Base-by-base conservation (phyloP, 2,329 filamentous ascomycete genomes). In the Talaromyces sp. region DNA sequence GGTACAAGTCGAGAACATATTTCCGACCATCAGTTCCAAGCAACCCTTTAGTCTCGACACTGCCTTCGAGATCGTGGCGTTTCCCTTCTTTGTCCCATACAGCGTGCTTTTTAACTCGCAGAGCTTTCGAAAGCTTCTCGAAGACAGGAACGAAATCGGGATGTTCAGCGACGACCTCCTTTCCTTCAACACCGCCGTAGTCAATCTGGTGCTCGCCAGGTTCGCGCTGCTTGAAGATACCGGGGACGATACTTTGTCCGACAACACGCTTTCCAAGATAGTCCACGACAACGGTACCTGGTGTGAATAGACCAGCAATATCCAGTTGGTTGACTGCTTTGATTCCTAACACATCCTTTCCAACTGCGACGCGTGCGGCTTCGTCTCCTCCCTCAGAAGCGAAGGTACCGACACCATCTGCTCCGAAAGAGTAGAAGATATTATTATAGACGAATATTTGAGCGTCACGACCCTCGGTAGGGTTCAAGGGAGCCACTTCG, bases 401-500 rank as follows among this genome's bases (percentile, higher is more conserved):
- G 78, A 99, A 99, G 16, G 95, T 99, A 50, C 95, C 94, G 54
- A 98, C 95, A 61, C 95, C 96, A 76, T 99, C 95, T 52, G 95
- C 94, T 68, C 95, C 95, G 72, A 97, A 98, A 0, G 95, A 98
- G 83, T 97, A 99, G 83, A 99, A 99, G 70, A 99, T 93, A 80
- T 99, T 99, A 84, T 98, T 98, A 83, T 98, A 97, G 27, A 99
- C 94, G 73, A 97, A 99, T 69, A 99, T 99, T 77, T 99, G 95
- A 3, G 95, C 95, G 76, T 99, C 94, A 70, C 86, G 87, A 68
- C 85, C 89, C 80, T 99, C 95, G 0, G 94, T 98, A 7, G 95
- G 96, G 81, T 99, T 99, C 63, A 99, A 81, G 7, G 95, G 92
- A 22, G 93, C 89, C 68, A 99, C 90, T 77, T 99, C 95, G 62